A percentile compares a stretch with the other conserved stretches of the same genome.
Conservation (phyloP, 78 protist species). For the Creolimax fragrantissima region DNA sequence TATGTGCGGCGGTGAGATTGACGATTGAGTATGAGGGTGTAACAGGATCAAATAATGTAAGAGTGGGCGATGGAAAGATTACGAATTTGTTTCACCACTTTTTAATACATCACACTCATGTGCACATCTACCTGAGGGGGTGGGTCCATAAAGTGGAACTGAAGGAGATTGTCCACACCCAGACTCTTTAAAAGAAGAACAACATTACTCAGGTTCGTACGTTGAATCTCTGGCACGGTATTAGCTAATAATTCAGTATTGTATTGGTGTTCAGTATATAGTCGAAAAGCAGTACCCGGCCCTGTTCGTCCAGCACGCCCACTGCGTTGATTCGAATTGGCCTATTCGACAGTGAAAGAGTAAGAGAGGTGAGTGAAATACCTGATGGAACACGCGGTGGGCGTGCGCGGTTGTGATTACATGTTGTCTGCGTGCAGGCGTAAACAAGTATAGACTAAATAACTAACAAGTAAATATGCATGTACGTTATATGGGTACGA, state of each 20-base stretch:
- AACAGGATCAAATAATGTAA: too few relatives aligned
- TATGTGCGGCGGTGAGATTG: too few relatives aligned
- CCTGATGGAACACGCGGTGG: too few relatives aligned
- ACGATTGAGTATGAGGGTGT: not conserved
- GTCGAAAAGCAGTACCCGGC: conserved; percentile 82
- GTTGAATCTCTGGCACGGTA: conserved; percentile 95
- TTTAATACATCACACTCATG: too few relatives aligned
- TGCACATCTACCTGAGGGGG: conserved; percentile 82
- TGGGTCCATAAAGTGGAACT: conserved; percentile 97
- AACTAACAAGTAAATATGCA: too few relatives aligned
- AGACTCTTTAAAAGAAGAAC: conserved; percentile 91
- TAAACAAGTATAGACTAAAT: too few relatives aligned
- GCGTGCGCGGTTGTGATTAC: too few relatives aligned
- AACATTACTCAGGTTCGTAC: conserved; percentile 87
- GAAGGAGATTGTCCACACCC: conserved; percentile 81
- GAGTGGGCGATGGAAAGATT: too few relatives aligned
- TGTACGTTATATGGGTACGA: too few relatives aligned
- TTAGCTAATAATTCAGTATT: conserved; percentile 65
- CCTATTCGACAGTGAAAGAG: conserved; percentile 64
- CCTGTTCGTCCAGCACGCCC: conserved; percentile 98
- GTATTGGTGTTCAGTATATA: conserved; percentile 73
- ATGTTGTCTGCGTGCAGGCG: too few relatives aligned
- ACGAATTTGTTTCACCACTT: too few relatives aligned
- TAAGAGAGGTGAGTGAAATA: not conserved
- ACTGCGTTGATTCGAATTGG: conserved; percentile 91